Base-by-base conservation (phyloP, 225 moss, liverwort and hornwort genomes). In the Lunularia cruciata region DNA sequence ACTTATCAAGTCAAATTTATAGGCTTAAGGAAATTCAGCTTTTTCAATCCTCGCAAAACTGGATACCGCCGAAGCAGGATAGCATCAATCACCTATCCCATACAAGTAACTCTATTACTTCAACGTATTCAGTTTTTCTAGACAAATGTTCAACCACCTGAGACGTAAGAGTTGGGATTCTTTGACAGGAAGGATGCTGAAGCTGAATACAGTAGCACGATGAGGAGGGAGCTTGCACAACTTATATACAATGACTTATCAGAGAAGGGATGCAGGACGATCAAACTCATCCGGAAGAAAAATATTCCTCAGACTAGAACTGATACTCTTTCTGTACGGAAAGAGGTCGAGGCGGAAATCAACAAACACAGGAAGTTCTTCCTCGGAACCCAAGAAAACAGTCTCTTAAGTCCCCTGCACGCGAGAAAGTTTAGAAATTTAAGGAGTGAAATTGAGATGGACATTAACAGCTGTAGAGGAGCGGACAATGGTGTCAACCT, bases 121-220 rank as follows among this genome's bases (percentile, higher is more conserved):
- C n/a, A 5, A 11, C 47, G 1, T 48, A 2, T 11, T 48, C 6
- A 9, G 47, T 48, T 6, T 19, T 2, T 20, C 5, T 18, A 5
- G 9, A 48, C 22, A 20, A 48, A 48, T n/a, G 47, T 20, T 48
- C 47, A 5, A 48, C 3, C 22, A 48, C 16, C 43, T 2, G 26
- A 54, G 54, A 54, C 26, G 26, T 57, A 40, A 61, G 46, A 46
- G 28, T 16, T 45, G 46, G 15, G 46, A 28, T 31, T 27, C 19
- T 31, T 47, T 51, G n/a, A 40, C 67, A 67, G 67, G 51, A 51
- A 67, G 48, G 65, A 33, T 49, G 33, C 32, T 12, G 65, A 66
- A 33, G 3, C 7, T 27, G n/a, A 22, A 8, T 66, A 37, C 34
- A 65, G 6, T 15, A 20, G 8, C 46, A 49, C 19, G 48, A 34